phyloP scores from a whole-genome alignment of 345 rosid genomes.

The Pugionium dolabratum region DNA sequence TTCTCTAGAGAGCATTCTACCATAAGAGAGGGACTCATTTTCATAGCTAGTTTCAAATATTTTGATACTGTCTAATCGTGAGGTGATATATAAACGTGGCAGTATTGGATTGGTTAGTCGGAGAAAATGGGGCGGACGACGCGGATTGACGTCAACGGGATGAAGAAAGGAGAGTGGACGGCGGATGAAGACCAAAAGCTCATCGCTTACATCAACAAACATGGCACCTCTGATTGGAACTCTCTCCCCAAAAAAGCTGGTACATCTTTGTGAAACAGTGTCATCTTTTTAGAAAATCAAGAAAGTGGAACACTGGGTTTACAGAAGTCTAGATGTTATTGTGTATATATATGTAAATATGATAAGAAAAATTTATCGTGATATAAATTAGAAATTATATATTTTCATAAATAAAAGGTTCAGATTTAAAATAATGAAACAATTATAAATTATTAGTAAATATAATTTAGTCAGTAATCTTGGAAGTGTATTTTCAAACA shows the following conservation, averaged over 20 bases:
- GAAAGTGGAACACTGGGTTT: neutral
- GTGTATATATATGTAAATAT: too few relatives aligned
- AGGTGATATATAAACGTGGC: constrained; percentile 17
- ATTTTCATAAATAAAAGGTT: too few relatives aligned
- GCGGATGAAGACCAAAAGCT: constrained; percentile 71
- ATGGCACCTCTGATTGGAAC: constrained; percentile 71
- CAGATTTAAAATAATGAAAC: too few relatives aligned
- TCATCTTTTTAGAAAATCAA: neutral
- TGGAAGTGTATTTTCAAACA: too few relatives aligned
- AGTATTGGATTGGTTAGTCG: neutral
- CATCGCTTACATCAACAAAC: constrained; percentile 45
- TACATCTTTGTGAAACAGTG: neutral
- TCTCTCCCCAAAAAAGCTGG: constrained; percentile 69
- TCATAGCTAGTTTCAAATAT: neutral
- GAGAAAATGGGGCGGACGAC: constrained; percentile 34
- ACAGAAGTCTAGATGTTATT: neutral
- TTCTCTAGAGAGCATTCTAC: constrained; percentile 5
- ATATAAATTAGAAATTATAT: too few relatives aligned
- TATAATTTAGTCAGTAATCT: too few relatives aligned
- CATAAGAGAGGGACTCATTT: neutral
- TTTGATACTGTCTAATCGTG: neutral
- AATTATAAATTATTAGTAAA: too few relatives aligned
- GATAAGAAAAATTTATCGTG: too few relatives aligned
- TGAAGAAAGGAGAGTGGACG: constrained; percentile 84
- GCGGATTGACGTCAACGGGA: constrained; percentile 34